Percentiles rank a stretch among this genome's conserved stretches.
These are phyloP conservation scores for Botryotinia calthae DNA, from an alignment of 2,329 filamentous ascomycete genomes.

Conservation along the genomic window DNA sequence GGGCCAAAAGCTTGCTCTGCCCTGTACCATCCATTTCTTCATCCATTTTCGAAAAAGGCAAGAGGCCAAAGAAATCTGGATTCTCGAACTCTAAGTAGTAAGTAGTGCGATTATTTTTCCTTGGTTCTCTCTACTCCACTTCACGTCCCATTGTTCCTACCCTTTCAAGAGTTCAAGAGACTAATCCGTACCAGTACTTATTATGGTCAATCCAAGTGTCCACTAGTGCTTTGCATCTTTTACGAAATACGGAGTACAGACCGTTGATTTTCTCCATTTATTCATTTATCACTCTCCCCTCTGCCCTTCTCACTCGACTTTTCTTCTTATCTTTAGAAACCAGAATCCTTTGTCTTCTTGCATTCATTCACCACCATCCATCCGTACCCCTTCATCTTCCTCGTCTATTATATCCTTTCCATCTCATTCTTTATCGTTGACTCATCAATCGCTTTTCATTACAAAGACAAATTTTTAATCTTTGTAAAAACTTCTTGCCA, in stretches of 20 bases:
- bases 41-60: background rate
- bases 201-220: background rate
- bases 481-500: background rate
- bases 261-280: background rate
- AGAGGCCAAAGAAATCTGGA: background rate
- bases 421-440: constrained; percentile 8
- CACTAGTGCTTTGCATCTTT: background rate
- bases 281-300: constrained; percentile 8
- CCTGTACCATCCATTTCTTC: background rate
- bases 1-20: background rate
- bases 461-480: background rate
- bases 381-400: background rate
- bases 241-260: background rate
- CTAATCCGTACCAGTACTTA: background rate
- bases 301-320: background rate
- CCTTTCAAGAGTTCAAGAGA: constrained; percentile 4
- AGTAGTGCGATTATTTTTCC: constrained; percentile 2
- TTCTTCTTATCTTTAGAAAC: background rate
- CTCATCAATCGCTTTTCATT: background rate
- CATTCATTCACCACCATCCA: background rate
- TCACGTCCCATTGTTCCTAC: constrained; percentile 7
- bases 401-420: constrained; percentile 7
- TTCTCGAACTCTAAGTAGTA: background rate
- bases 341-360: constrained; percentile 3
- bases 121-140: background rate